Base-by-base conservation (phyloP, 2,329 filamentous ascomycete species). In the Cladophialophora psammophila region DNA sequence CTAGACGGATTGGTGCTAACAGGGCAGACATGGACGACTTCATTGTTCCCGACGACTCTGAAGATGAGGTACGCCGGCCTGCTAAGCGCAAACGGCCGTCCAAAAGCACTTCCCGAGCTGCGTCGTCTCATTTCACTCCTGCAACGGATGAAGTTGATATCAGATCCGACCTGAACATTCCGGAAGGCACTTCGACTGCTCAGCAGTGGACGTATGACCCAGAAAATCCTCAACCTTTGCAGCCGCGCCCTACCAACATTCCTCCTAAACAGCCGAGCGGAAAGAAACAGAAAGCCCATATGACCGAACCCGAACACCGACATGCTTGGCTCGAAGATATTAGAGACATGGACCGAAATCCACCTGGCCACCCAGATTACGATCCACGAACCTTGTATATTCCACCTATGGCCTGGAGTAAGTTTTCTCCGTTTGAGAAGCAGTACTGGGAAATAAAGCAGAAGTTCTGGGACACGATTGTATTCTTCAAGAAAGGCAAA, bases 391-490 rank as follows among this genome's bases (percentile, higher is more conserved):
- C 93, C 0, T 86, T 99, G n/a, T 97, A 90, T 78, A 91, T 99
- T 38, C 95, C 95, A 0, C 91, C 92, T 0, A 76, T 84, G 38
- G 92, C 93, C 0, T 96, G 90, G 89, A 81, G 81, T 35, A 90
- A 91, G 32, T 97, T 99, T 76, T 96, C 94, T 0, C 87, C 94
- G 0, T 99, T 99, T 71, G 95, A 99, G 80, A 96, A 93, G 78
- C 95, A 99, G 77, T 99, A 99, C 78, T 99, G 95, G 95, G 93
- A 96, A 75, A 98, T 99, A 79, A 99, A 99, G 81, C 91, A 94
- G 78, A 97, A 97, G 74, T 92, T 96, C 72, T 98, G 92, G 91
- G 93, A 97, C 72, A 97, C 94, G 0, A 90, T 99, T 54, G 94
- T 99, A 15, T 99, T 99, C 80, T 99, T 99, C 88, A 99, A 98